A percentile compares a stretch with the other conserved stretches of the same genome.
phyloP scores from a whole-genome alignment of 1,284 basidiomycete genomes.

The Ceratobasidium sp. region DNA sequence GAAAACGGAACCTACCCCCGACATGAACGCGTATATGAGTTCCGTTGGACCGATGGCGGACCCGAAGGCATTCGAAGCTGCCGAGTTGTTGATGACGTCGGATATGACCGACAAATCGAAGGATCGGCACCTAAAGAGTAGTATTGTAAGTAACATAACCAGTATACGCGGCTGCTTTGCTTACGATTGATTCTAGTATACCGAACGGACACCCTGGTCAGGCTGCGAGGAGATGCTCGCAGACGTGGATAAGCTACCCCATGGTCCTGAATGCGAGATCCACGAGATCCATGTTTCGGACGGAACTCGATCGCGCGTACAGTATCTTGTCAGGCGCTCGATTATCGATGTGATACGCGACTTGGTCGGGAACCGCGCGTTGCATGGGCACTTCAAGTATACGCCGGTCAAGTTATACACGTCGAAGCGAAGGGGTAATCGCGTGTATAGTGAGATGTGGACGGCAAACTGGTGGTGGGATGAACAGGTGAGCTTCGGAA shows the following conservation, averaged over 20 bases:
- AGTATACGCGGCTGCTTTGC: no score
- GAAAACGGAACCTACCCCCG: no score
- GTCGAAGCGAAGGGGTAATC: not conserved
- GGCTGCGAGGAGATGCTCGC: not conserved
- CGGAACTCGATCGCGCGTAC: not conserved
- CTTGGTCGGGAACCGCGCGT: not conserved
- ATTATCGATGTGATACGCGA: constrained; percentile 1
- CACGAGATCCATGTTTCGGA: not conserved
- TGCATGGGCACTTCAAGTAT: not conserved
- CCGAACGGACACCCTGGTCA: not conserved
- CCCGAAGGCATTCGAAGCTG: not conserved
- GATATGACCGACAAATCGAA: not conserved
- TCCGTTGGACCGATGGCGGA: not conserved
- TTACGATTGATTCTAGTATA: not conserved
- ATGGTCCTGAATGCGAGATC: not conserved
- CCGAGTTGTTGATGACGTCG: constrained; percentile 11
- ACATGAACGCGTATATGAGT: not conserved
- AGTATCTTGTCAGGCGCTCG: not conserved
- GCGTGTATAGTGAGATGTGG: not conserved
- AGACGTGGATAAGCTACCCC: constrained; percentile 9
- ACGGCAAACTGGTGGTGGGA: constrained; percentile 12
- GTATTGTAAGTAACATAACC: not conserved
- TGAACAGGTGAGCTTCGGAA: not conserved
- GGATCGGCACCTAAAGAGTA: constrained; percentile 5
- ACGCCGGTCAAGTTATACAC: not conserved